phyloP scores from a whole-genome alignment of 75 land plant species.

The Chamaecyparis obtusa region DNA sequence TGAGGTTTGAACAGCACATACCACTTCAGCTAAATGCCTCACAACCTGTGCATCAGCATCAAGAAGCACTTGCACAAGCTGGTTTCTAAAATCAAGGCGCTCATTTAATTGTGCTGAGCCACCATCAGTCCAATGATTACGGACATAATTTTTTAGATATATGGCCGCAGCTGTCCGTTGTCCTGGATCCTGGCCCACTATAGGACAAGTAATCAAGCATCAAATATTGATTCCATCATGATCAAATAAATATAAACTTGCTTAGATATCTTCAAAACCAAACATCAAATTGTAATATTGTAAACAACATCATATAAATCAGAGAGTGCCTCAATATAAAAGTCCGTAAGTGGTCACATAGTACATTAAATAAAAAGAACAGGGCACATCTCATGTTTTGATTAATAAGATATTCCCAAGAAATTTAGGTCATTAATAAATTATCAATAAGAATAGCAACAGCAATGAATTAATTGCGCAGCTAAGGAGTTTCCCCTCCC shows the following conservation, averaged over 20 bases:
- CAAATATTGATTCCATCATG: not conserved
- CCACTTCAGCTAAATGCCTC: constrained; percentile 73
- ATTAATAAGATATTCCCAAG: too few relatives aligned
- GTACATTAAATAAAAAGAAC: not conserved
- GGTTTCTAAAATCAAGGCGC: constrained; percentile 56
- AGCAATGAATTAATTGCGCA: not conserved
- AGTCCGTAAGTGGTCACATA: not conserved
- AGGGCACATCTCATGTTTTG: not conserved
- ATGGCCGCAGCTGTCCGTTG: constrained; percentile 73
- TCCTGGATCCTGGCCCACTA: constrained; percentile 58
- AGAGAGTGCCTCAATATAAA: not conserved
- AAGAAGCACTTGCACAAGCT: constrained; percentile 61
- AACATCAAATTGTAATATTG: not conserved
- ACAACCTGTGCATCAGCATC: constrained; percentile 53
- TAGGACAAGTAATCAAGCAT: not conserved
- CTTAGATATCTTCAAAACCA: not conserved
- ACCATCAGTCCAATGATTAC: constrained; percentile 33
- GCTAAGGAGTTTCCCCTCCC: not conserved
- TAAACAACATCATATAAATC: not conserved
- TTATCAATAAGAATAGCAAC: too few relatives aligned
- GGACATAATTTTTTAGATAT: constrained; percentile 66
- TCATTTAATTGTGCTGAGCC: constrained; percentile 22
- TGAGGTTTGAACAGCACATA: constrained; percentile 19
- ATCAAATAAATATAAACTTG: not conserved
- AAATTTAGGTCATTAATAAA: too few relatives aligned